A percentile compares a stretch with the other conserved stretches of the same genome.
phyloP scores from a whole-genome alignment of 257 asterid genomes.

The Nemophila menziesii region DNA sequence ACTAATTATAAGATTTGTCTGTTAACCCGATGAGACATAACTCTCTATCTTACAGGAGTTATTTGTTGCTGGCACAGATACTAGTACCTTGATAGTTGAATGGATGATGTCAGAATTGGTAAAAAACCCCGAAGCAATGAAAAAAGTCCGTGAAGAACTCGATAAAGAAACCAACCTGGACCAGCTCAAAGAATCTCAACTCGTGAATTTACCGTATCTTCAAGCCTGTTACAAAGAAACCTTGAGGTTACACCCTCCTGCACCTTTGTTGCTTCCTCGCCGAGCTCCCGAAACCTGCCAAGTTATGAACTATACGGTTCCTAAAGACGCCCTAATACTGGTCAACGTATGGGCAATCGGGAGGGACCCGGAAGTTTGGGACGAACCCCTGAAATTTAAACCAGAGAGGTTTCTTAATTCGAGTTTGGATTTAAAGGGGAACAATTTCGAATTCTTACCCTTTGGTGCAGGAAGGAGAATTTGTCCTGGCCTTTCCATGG shows the following conservation, averaged over 20 bases:
- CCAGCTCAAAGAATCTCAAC: background rate
- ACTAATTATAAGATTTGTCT: too few relatives aligned
- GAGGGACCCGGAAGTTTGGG: slow-evolving; percentile 49
- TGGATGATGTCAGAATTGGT: slow-evolving; percentile 11
- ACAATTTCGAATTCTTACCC: slow-evolving; percentile 42
- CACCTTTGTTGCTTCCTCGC: slow-evolving; percentile 7
- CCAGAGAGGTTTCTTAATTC: slow-evolving; percentile 53
- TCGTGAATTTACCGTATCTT: slow-evolving; percentile 3
- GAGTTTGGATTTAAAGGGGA: slow-evolving; percentile 43
- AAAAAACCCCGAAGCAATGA: background rate
- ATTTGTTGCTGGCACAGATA: slow-evolving; percentile 6
- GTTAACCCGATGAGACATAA: too few relatives aligned
- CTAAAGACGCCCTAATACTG: background rate
- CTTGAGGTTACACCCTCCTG: slow-evolving; percentile 11
- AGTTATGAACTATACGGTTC: slow-evolving; percentile 3
- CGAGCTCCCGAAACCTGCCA: slow-evolving; percentile 2
- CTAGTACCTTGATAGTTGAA: background rate
- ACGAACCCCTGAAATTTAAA: slow-evolving; percentile 48
- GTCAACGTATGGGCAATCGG: slow-evolving; percentile 18
- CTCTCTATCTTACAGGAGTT: slow-evolving; percentile 2
- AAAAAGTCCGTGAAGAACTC: slow-evolving; percentile 5
- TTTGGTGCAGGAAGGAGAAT: slow-evolving; percentile 66
- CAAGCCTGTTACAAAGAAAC: slow-evolving; percentile 11
- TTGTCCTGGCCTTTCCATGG: slow-evolving; percentile 66
- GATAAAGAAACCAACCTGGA: background rate